phyloP scores from a whole-genome alignment of 228 moss, liverwort and hornwort genomes.

The Sphagnum fallax region DNA sequence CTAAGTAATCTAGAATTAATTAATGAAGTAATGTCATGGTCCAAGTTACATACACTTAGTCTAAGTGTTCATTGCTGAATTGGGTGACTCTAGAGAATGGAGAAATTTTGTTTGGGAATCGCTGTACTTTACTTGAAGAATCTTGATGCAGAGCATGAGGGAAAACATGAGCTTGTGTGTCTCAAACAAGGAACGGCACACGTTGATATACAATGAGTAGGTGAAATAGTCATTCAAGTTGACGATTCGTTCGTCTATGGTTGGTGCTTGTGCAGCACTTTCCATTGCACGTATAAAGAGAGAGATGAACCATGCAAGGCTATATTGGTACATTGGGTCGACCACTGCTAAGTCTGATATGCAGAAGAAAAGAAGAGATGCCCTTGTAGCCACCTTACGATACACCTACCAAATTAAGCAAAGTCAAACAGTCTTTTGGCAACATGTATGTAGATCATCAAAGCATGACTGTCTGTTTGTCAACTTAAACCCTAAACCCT shows the following conservation, averaged over 20 bases:
- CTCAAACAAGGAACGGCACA: conserved; percentile 85
- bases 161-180: conserved; percentile 96
- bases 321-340: conserved; percentile 98
- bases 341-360: conserved; percentile 75
- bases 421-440: too few species aligned
- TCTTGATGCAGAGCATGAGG: conserved; percentile 75
- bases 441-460: too few species aligned
- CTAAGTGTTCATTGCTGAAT: too few species aligned
- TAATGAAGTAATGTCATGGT: background rate
- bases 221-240: conserved; percentile 71
- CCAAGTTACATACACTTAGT: too few species aligned
- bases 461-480: too few species aligned
- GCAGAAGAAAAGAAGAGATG: conserved; percentile 75
- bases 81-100: too few species aligned
- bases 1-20: background rate
- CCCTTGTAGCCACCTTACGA: conserved; percentile 68
- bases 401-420: conserved; percentile 36
- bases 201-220: conserved; percentile 71
- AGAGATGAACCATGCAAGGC: conserved; percentile 74
- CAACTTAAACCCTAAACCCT: too few species aligned
- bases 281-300: conserved; percentile 74
- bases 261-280: conserved; percentile 41
- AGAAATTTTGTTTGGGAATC: too few species aligned
- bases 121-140: conserved; percentile 45
- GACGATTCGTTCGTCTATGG: conserved; percentile 52